These are phyloP conservation scores for Albizia julibrissin DNA, from an alignment of 306 rosid genomes.

Conservation along the genomic window DNA sequence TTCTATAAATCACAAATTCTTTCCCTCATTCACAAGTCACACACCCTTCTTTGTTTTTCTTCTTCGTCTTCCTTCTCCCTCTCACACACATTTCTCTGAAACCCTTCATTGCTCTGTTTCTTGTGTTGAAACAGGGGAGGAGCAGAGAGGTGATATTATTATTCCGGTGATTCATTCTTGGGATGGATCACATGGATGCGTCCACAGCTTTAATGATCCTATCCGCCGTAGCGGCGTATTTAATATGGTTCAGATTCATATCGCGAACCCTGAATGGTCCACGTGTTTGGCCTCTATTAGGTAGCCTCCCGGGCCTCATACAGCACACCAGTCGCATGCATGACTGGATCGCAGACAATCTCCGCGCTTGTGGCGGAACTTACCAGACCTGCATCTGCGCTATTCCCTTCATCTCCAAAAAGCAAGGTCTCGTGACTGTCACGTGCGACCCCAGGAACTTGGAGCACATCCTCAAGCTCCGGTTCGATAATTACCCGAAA, in stretches of 20 bases:
- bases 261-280: slow-evolving; percentile 66
- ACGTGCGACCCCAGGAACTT: slow-evolving; percentile 88
- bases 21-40: slow-evolving; percentile 9
- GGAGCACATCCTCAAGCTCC: slow-evolving; percentile 79
- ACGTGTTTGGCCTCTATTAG: slow-evolving; percentile 89
- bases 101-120: not conserved
- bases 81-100: not conserved
- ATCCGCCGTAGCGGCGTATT: slow-evolving; percentile 56
- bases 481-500: slow-evolving; percentile 90
- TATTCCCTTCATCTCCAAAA: slow-evolving; percentile 67
- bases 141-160: not conserved
- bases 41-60: not conserved
- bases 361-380: slow-evolving; percentile 78
- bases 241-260: slow-evolving; percentile 63
- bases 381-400: slow-evolving; percentile 82
- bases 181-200: slow-evolving; percentile 51
- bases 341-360: slow-evolving; percentile 89
- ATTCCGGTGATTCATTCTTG: not conserved
- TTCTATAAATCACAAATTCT: slow-evolving; percentile 30
- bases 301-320: slow-evolving; percentile 80
- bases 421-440: slow-evolving; percentile 81
- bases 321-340: slow-evolving; percentile 73
- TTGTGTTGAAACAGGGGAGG: not conserved
- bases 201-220: slow-evolving; percentile 52
- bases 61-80: not conserved